phyloP scores from a whole-genome alignment of 1,284 basidiomycete genomes.

The Cryptococcus sp. region DNA sequence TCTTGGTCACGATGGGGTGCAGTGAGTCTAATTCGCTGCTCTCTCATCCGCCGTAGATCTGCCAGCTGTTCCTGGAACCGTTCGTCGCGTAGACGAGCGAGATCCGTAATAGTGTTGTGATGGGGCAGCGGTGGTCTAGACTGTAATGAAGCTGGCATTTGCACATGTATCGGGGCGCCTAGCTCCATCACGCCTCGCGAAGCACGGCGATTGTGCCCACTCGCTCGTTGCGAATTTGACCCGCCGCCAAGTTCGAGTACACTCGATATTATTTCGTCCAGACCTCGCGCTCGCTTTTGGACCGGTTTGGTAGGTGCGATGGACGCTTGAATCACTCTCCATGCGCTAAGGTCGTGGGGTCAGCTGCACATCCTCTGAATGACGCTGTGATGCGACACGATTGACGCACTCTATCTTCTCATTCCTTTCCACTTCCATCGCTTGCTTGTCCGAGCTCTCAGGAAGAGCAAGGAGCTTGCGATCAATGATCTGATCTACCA shows the following conservation, averaged over 20 bases:
- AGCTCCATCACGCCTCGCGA: constrained; percentile 31
- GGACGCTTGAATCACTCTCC: constrained; percentile 28
- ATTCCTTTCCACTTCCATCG: constrained; percentile 34
- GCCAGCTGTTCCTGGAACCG: constrained; percentile 5
- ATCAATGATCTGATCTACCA: constrained; percentile 42
- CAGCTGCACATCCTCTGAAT: background rate
- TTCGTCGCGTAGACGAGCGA: background rate
- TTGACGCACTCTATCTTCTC: constrained; percentile 34
- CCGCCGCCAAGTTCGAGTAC: constrained; percentile 18
- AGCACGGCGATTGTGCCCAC: constrained; percentile 28
- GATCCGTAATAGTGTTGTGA: background rate
- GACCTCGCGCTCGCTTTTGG: constrained; percentile 14
- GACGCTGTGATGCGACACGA: background rate
- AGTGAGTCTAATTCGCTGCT: constrained; percentile 7
- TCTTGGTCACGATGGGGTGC: constrained; percentile 1
- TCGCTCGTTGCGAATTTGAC: background rate
- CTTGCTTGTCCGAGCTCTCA: constrained; percentile 28
- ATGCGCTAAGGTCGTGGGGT: constrained; percentile 18
- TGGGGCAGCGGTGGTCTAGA: too few relatives aligned
- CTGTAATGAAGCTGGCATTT: too few relatives aligned
- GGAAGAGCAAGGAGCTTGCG: constrained; percentile 29
- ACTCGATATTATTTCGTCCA: constrained; percentile 25
- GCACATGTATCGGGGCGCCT: constrained; percentile 24
- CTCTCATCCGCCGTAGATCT: constrained; percentile 21
- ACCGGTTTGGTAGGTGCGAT: constrained; percentile 8